phyloP scores from a whole-genome alignment of 2,329 filamentous ascomycete genomes.

The Tolypocladium album region DNA sequence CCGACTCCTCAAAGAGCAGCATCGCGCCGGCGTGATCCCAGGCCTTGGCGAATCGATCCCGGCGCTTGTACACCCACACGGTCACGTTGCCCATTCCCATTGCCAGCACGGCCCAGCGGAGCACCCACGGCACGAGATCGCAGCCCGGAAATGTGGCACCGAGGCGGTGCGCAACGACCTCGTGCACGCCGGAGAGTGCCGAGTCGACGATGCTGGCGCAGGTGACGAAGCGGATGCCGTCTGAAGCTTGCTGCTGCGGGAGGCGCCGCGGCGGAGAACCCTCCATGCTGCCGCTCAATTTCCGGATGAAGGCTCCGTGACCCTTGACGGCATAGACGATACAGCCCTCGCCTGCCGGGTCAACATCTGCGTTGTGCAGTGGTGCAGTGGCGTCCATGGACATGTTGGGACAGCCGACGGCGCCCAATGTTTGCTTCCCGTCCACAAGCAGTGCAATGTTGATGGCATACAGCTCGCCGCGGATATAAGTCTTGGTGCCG shows the following conservation, averaged over 20 bases:
- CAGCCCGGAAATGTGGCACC: constrained; percentile 32
- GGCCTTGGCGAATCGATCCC: constrained; percentile 38
- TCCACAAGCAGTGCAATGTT: constrained; percentile 42
- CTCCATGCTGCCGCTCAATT: constrained; percentile 18
- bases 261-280: constrained; percentile 19
- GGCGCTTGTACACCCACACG: constrained; percentile 43
- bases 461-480: constrained; percentile 44
- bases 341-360: constrained; percentile 31
- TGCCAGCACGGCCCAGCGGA: constrained; percentile 42
- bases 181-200: constrained; percentile 35
- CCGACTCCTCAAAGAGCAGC: constrained; percentile 46
- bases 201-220: constrained; percentile 36
- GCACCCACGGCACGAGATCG: constrained; percentile 46
- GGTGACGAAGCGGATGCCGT: constrained; percentile 31
- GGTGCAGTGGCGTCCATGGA: constrained; percentile 25
- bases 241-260: constrained; percentile 7
- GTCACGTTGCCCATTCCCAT: constrained; percentile 42
- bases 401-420: constrained; percentile 37
- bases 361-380: constrained; percentile 32
- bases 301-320: constrained; percentile 35
- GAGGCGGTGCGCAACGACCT: constrained; percentile 29
- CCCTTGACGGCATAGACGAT: constrained; percentile 39
- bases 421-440: constrained; percentile 36
- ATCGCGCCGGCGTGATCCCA: constrained; percentile 53
- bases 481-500: constrained; percentile 46